phyloP scores from a whole-genome alignment of 2,329 filamentous ascomycete species.

The Botrytis pseudocinerea region DNA sequence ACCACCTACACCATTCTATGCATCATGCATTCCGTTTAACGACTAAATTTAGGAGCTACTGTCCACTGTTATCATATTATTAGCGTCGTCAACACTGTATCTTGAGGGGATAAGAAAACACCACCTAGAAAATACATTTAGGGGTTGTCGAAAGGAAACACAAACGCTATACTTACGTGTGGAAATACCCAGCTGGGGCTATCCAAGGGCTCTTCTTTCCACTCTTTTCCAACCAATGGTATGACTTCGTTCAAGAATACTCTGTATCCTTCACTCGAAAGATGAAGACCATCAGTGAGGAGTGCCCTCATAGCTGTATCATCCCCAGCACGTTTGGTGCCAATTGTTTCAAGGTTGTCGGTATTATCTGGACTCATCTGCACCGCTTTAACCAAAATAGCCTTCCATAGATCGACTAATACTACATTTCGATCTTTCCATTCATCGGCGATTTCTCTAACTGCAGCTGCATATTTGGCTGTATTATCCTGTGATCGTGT shows the following conservation, averaged over 20 bases:
- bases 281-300: conserved; percentile 38
- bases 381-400: conserved; percentile 69
- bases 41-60: conserved; percentile 10
- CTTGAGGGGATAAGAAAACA: not conserved
- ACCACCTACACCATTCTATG: not conserved
- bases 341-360: conserved; percentile 27
- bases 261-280: conserved; percentile 38
- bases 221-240: conserved; percentile 31
- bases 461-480: conserved; percentile 65
- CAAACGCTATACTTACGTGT: conserved; percentile 39
- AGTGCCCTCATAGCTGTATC: conserved; percentile 29
- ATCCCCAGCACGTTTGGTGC: conserved; percentile 29
- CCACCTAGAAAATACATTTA: not conserved
- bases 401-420: conserved; percentile 77
- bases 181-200: conserved; percentile 37
- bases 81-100: not conserved
- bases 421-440: conserved; percentile 47
- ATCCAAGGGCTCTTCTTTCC: conserved; percentile 30
- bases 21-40: not conserved
- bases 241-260: conserved; percentile 36
- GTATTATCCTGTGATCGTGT: conserved; percentile 60
- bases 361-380: conserved; percentile 48
- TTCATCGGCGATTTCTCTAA: conserved; percentile 46
- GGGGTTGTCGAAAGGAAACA: conserved; percentile 24
- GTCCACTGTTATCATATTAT: conserved; percentile 9